A percentile compares a stretch with the other conserved stretches of the same genome.
Evolutionary conservation across 805 yeast genomes (phyloP).

Genomic region (Kazachstania kunashirensis): DNA sequence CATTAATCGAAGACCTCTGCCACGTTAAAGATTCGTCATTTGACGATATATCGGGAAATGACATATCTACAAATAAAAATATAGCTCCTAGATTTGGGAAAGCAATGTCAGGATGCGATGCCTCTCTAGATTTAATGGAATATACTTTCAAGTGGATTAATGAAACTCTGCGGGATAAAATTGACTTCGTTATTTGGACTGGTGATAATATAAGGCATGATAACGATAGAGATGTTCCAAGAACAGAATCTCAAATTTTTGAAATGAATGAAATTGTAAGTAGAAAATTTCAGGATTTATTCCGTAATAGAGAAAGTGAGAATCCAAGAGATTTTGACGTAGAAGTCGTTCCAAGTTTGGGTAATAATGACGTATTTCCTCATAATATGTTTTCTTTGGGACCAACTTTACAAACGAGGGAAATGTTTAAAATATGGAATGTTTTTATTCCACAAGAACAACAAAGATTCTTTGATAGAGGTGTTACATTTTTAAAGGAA

Average conservation of each 20-base stretch:
- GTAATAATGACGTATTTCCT: constrained; percentile 84
- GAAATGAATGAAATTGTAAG: constrained; percentile 56
- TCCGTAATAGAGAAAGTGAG: constrained; percentile 37
- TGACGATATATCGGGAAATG: not conserved
- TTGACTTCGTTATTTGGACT: constrained; percentile 84
- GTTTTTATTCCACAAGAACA: constrained; percentile 68
- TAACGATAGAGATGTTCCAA: constrained; percentile 62
- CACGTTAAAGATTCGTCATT: constrained; percentile 32
- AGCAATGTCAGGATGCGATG: constrained; percentile 68
- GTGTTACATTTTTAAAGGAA: constrained; percentile 65
- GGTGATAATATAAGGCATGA: constrained; percentile 86
- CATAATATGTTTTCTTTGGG: constrained; percentile 81
- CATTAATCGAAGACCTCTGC: constrained; percentile 42
- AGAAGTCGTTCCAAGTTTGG: constrained; percentile 59
- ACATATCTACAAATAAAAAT: constrained; percentile 10
- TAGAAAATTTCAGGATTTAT: constrained; percentile 40
- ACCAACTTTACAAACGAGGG: constrained; percentile 80
- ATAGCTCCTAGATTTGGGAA: constrained; percentile 62
- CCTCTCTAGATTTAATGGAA: constrained; percentile 53
- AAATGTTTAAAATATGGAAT: constrained; percentile 64
- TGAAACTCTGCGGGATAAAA: constrained; percentile 56
- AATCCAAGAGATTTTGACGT: constrained; percentile 40
- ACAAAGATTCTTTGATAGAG: constrained; percentile 61
- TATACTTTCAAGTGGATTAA: constrained; percentile 60
- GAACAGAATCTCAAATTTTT: constrained; percentile 64